Evolutionary conservation across 139 green algal genomes (phyloP), one percentile per base, ranked within the genome.

Genomic region (Tetradesmus lagerheimii): DNA sequence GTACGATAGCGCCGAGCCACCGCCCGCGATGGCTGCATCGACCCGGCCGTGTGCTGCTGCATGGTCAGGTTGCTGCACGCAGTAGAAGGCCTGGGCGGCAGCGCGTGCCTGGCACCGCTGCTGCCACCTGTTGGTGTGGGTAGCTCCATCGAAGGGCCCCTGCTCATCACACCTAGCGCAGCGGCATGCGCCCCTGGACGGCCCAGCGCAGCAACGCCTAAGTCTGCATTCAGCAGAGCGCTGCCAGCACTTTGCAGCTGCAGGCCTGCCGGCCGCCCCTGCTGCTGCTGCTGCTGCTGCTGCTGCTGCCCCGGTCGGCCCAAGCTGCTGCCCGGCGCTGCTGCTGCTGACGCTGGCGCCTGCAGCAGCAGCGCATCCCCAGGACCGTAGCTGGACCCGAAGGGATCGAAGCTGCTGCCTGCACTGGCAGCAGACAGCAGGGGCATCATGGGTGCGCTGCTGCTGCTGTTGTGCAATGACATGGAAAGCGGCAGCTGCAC

Each of bases 241-340:
- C 82, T 77, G 31, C 82, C 82, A 37, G 80, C 80, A 86, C 80
- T 86, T 12, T 86, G 80, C 45, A 86, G 80, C 39, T 67, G 79
- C 39, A 84, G 15, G 27, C 31, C 76, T 35, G 34, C 76, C 38
- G 76, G 76, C 76, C 35, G 37, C 8, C 35, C 79, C 35, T 29
- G 53, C 80, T 71, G 43, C 43, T 75, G n/a, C n/a, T n/a, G n/a
- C n/a, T n/a, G n/a, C 47, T 20, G 47, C 79, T 67, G 41, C 41
- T 67, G 25, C 79, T 66, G 79, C 45, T 57, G 45, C 11, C 45
- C 45, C 45, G 45, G 45, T 2, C 45, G 45, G 1, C 45, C 45
- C 45, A 57, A 57, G 45, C 45, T 57, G 45, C 45, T 57, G 45
- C 45, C 45, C 45, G 45, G 45, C 45, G 45, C 45, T 57, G 45